phyloP scores from a whole-genome alignment of 352 stramenopile species.

The Phytophthora foliorum region DNA sequence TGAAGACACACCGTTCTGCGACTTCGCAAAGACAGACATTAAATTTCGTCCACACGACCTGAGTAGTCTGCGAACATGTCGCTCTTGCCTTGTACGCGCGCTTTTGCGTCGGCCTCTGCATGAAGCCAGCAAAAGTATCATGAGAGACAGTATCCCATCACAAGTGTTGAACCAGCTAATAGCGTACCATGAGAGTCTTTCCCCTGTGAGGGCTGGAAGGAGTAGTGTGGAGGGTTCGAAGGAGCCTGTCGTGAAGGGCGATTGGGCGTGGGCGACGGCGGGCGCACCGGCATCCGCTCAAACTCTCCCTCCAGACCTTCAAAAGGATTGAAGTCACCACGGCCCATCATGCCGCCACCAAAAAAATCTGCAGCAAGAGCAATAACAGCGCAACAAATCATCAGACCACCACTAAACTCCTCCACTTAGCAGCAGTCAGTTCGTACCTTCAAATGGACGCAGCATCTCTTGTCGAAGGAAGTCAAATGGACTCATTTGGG shows the following conservation, averaged over 20 bases:
- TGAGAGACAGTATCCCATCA: neutral
- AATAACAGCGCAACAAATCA: neutral
- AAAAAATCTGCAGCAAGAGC: slow-evolving; percentile 60
- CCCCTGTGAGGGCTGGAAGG: slow-evolving; percentile 68
- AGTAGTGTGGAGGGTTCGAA: slow-evolving; percentile 77
- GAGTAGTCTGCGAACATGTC: slow-evolving; percentile 80
- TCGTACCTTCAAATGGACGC: slow-evolving; percentile 75
- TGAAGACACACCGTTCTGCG: neutral
- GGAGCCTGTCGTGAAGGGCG: slow-evolving; percentile 53
- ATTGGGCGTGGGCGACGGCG: slow-evolving; percentile 50
- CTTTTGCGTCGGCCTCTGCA: slow-evolving; percentile 39
- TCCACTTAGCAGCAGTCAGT: neutral
- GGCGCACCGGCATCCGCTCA: slow-evolving; percentile 66
- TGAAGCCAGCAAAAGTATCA: neutral
- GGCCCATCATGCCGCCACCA: slow-evolving; percentile 48
- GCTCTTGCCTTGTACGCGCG: slow-evolving; percentile 57
- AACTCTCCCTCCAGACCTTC: slow-evolving; percentile 75
- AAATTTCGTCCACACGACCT: slow-evolving; percentile 77
- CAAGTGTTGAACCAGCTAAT: neutral
- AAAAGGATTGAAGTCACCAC: slow-evolving; percentile 55
- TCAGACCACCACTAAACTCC: neutral
- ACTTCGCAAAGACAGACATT: slow-evolving; percentile 25
- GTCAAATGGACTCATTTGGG: slow-evolving; percentile 85
- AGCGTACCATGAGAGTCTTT: slow-evolving; percentile 40
- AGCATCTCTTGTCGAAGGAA: slow-evolving; percentile 86